Evolutionary conservation across 2,329 filamentous ascomycete species (phyloP).

Genomic region (Pseudocercospora musae): DNA sequence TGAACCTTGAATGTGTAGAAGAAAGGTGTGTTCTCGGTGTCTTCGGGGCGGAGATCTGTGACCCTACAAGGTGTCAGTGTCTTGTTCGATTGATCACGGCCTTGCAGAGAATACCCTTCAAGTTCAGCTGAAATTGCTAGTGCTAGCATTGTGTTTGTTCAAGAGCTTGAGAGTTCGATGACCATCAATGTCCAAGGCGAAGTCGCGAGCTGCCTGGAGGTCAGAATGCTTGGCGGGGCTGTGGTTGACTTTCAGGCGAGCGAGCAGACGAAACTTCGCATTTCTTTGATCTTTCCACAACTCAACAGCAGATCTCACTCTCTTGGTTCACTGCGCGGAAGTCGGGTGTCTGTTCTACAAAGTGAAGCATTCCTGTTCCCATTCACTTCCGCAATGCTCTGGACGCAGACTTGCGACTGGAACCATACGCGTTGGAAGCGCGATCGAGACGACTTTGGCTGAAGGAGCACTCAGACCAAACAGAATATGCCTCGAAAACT

Average conservation of each 20-base stretch:
- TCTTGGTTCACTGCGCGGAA: background rate
- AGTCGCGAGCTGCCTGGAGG: background rate
- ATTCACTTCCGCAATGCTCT: background rate
- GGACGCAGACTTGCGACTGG: background rate
- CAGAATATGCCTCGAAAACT: constrained; percentile 34
- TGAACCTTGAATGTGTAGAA: constrained; percentile 98
- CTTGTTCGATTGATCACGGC: background rate
- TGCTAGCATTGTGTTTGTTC: constrained; percentile 56
- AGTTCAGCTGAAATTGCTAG: constrained; percentile 67
- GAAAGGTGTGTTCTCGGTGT: constrained; percentile 78
- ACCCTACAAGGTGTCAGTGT: constrained; percentile 58
- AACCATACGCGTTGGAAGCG: background rate
- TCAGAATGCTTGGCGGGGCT: background rate
- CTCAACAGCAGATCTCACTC: background rate
- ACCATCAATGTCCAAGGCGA: constrained; percentile 14
- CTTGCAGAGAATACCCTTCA: constrained; percentile 54
- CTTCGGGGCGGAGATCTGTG: constrained; percentile 80
- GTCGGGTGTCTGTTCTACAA: background rate
- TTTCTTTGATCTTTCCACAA: background rate
- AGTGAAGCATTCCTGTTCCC: background rate
- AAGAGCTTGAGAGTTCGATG: background rate
- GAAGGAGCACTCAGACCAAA: background rate
- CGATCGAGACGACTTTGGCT: background rate
- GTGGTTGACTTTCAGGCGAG: background rate
- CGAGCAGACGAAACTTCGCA: background rate